These are phyloP conservation scores for Cucurbita moschata DNA, from an alignment of 306 rosid species.

Conservation along the genomic window DNA sequence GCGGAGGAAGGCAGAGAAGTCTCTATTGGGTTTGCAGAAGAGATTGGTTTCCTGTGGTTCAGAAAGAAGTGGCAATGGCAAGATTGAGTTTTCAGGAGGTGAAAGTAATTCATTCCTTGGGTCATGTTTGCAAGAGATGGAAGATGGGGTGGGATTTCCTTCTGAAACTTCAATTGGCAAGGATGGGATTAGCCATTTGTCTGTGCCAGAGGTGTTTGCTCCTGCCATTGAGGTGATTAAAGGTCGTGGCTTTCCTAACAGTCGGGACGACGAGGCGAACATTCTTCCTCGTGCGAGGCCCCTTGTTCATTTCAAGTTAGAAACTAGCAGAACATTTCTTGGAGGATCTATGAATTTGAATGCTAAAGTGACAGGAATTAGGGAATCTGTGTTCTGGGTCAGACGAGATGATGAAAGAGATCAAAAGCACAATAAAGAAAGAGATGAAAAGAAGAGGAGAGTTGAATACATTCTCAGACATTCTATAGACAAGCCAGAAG, in stretches of 20 bases:
- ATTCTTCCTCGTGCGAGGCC: slow-evolving; percentile 44
- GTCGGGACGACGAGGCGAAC: slow-evolving; percentile 29
- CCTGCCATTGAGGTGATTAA: slow-evolving; percentile 63
- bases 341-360: slow-evolving; percentile 48
- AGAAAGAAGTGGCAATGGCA: slow-evolving; percentile 5
- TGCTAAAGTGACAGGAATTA: slow-evolving; percentile 40
- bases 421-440: neutral
- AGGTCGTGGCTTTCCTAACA: slow-evolving; percentile 26
- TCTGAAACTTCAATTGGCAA: slow-evolving; percentile 10
- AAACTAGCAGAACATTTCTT: slow-evolving; percentile 50
- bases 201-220: slow-evolving; percentile 66
- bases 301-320: slow-evolving; percentile 50
- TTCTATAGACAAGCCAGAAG: slow-evolving; percentile 63
- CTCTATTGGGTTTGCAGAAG: slow-evolving; percentile 71
- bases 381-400: slow-evolving; percentile 19
- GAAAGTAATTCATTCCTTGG: slow-evolving; percentile 29
- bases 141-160: slow-evolving; percentile 22
- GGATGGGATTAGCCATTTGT: slow-evolving; percentile 21
- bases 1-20: slow-evolving; percentile 68
- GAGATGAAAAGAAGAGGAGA: slow-evolving; percentile 58
- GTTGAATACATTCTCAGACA: slow-evolving; percentile 72
- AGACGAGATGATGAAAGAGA: slow-evolving; percentile 68
- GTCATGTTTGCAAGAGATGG: slow-evolving; percentile 14
- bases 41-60: slow-evolving; percentile 20
- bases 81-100: slow-evolving; percentile 12